Evolutionary conservation across 345 rosid genomes (phyloP).

Genomic region (Populus simonii): DNA sequence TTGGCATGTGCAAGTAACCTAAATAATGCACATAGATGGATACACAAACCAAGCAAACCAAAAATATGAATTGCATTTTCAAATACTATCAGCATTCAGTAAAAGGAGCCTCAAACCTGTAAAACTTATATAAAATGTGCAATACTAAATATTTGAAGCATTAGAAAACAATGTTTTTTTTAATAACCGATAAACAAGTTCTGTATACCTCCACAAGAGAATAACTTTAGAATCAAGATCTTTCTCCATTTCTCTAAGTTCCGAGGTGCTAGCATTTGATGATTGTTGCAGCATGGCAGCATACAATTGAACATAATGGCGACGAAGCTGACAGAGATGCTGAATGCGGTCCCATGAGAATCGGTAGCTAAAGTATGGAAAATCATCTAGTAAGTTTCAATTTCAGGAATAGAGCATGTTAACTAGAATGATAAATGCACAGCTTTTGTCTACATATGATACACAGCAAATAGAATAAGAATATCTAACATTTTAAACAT

Average conservation of each 20-base stretch:
- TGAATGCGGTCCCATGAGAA: conserved; percentile 88
- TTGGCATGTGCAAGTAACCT: conserved; percentile 99
- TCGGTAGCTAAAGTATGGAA: conserved; percentile 54
- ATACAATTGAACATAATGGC: conserved; percentile 80
- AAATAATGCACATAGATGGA: conserved; percentile 11
- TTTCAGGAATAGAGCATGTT: conserved; percentile 8
- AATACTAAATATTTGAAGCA: background rate
- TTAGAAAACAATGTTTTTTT: background rate
- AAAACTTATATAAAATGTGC: background rate
- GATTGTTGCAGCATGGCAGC: conserved; percentile 72
- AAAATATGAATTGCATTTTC: background rate
- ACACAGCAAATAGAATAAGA: background rate
- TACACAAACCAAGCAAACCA: background rate
- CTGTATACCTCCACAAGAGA: conserved; percentile 85
- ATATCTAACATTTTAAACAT: background rate
- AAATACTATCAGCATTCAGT: background rate
- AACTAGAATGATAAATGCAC: background rate
- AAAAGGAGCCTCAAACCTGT: too few relatives aligned
- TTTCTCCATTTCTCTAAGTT: conserved; percentile 84
- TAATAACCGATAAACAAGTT: background rate
- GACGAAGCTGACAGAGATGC: conserved; percentile 79
- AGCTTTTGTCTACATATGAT: background rate
- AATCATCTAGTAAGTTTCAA: conserved; percentile 22
- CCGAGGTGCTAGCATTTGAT: conserved; percentile 42
- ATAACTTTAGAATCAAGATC: conserved; percentile 93